Evolutionary conservation across 139 green algal species (phyloP).

Genomic region (Trebouxia sp.): DNA sequence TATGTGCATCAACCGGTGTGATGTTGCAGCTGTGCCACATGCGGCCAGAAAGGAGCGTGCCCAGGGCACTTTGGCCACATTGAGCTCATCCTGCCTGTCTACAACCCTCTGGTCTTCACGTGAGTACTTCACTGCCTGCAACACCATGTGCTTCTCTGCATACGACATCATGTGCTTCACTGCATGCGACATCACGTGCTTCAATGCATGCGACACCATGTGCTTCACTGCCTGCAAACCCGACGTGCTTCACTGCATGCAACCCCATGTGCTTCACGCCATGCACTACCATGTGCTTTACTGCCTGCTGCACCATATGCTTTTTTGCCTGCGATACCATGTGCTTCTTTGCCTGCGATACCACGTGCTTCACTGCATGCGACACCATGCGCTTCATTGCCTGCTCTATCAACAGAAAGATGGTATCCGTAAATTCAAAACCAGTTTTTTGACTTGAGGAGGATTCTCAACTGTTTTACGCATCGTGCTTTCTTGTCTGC

Average conservation of each 20-base stretch:
- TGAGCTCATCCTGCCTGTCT: slow-evolving; percentile 94
- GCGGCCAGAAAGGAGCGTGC: slow-evolving; percentile 75
- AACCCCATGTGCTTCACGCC: too few species aligned
- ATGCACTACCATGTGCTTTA: too few species aligned
- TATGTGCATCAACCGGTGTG: too few species aligned
- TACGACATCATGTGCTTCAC: neutral
- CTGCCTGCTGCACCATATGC: neutral
- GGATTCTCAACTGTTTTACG: too few species aligned
- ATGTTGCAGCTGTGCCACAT: slow-evolving; percentile 86
- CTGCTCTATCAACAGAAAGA: too few species aligned
- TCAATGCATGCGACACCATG: too few species aligned
- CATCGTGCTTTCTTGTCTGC: too few species aligned
- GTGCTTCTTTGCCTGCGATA: neutral
- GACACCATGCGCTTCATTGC: too few species aligned
- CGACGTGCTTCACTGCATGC: neutral
- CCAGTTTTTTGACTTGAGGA: too few species aligned
- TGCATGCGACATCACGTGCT: too few species aligned
- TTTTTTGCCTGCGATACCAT: neutral
- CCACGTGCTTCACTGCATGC: neutral
- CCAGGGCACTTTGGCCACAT: slow-evolving; percentile 98
- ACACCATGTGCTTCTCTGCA: neutral
- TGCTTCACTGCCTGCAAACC: neutral
- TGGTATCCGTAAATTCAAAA: too few species aligned
- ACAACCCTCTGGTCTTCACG: slow-evolving; percentile 95
- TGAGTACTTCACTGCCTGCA: slow-evolving; percentile 36